Conservation (phyloP, 768 basidiomycete species). For the Boletellus ananiceps region DNA sequence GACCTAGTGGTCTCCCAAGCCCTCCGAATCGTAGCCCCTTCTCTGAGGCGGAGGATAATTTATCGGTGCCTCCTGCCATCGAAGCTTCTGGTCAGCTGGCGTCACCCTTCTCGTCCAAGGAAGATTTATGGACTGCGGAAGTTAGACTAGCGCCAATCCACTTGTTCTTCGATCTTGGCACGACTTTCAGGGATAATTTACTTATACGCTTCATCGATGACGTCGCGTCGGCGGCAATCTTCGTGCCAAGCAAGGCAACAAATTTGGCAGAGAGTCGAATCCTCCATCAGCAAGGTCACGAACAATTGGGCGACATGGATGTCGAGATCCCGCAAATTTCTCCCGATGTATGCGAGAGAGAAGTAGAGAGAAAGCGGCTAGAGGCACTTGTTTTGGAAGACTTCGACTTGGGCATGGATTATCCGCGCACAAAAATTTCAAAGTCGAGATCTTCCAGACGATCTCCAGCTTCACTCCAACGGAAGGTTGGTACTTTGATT, state of each 20-base stretch:
- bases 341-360: conserved; percentile 21
- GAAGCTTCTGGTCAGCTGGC: conserved; percentile 13
- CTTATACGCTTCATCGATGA: conserved; percentile 49
- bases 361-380: conserved; percentile 39
- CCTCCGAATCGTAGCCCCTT: conserved; percentile 16
- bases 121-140: conserved; percentile 15
- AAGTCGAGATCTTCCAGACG: conserved; percentile 6
- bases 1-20: conserved; percentile 11
- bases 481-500: conserved; percentile 15
- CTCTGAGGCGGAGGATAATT: conserved; percentile 14
- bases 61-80: conserved; percentile 13
- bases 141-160: conserved; percentile 60
- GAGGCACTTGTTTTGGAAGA: conserved; percentile 57
- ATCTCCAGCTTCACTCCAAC: conserved; percentile 1
- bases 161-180: conserved; percentile 65
- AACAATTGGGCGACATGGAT: conserved; percentile 12
- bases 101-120: not conserved
- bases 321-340: conserved; percentile 24
- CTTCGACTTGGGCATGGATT: conserved; percentile 49
- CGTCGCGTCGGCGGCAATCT: conserved; percentile 22
- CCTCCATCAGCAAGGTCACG: not conserved
- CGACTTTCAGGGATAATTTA: conserved; percentile 35
- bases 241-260: conserved; percentile 7
- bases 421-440: conserved; percentile 24
- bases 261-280: not conserved